Conservation (phyloP, 495 filamentous ascomycete species). For the Penicillium lividum region DNA sequence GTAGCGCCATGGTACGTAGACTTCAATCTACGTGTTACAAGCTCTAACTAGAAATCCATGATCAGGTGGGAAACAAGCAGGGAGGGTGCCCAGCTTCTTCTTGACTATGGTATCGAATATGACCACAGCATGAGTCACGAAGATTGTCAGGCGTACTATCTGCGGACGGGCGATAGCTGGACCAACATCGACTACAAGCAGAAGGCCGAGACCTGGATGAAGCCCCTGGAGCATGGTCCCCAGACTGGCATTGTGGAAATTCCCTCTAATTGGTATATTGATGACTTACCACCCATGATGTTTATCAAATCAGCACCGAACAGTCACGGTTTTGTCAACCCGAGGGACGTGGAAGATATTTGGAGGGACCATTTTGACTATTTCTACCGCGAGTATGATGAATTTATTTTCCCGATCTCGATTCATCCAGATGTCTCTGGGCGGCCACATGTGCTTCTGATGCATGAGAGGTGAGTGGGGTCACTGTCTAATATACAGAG, state of each 20-base stretch:
- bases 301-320: conserved; percentile 61
- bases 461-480: conserved; percentile 6
- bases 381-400: conserved; percentile 66
- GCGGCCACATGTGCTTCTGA: conserved; percentile 63
- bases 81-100: conserved; percentile 64
- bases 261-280: conserved; percentile 67
- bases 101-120: conserved; percentile 70
- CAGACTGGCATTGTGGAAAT: conserved; percentile 63
- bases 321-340: conserved; percentile 60
- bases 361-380: conserved; percentile 68
- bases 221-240: conserved; percentile 53
- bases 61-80: conserved; percentile 63
- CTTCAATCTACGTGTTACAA: neutral
- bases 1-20: conserved; percentile 53
- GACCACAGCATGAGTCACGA: conserved; percentile 68
- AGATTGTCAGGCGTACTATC: conserved; percentile 64
- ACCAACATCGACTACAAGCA: conserved; percentile 61
- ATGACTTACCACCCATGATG: conserved; percentile 62
- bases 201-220: conserved; percentile 66
- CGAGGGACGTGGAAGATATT: conserved; percentile 56
- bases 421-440: conserved; percentile 69
- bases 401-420: conserved; percentile 68
- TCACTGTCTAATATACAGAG: neutral
- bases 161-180: conserved; percentile 60
- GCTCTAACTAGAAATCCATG: neutral